Base-by-base conservation (phyloP, 768 basidiomycete species). In the Agaricus subrufescens region DNA sequence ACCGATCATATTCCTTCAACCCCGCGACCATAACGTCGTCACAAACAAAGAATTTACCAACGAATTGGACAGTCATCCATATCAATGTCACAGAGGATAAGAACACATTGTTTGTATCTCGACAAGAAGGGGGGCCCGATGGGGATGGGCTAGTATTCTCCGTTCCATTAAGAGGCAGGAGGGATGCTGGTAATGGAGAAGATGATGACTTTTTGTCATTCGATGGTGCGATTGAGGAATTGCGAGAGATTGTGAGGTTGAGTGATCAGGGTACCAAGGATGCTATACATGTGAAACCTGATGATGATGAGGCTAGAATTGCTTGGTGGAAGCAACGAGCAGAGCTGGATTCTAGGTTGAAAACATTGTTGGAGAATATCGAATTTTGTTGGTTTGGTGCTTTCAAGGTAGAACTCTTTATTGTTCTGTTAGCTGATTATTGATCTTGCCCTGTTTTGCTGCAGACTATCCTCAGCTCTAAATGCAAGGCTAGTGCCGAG, bases 351-450 rank as follows among this genome's bases (percentile, higher is more conserved):
- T 75, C 74, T 46, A 80, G 93, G 25, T 67, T 99, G 64, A 75
- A 82, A 55, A 82, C 83, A 30, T 69, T 99, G 5, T 67, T 97
- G 34, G 83, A 84, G 60, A 92, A 87, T 60, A 86, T 99, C 44
- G 97, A 98, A 67, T 94, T 91, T 62, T 94, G 90, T 65, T 98
- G 97, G 97, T 77, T 99, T 2, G 96, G 97, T 1, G 94, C 89
- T 23, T 98, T 97, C 82, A 98, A 98, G 85, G 95, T 94, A 49
- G 19, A 34, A 7, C 40, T 15, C 12, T 19, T 3, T 3, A 38
- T 8, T 8, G 19, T 50, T 58, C 14, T 43, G 8, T 53, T 27
- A 57, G 8, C 31, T 31, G 14, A 42, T 30, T 57, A 7, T 8
- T 38, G 45, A 30, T 52, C 39, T 54, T 34, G 55, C 49, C 38